These are phyloP conservation scores for Trichoderma semiorbis DNA, from an alignment of 2,329 filamentous ascomycete species.

Conservation along the genomic window DNA sequence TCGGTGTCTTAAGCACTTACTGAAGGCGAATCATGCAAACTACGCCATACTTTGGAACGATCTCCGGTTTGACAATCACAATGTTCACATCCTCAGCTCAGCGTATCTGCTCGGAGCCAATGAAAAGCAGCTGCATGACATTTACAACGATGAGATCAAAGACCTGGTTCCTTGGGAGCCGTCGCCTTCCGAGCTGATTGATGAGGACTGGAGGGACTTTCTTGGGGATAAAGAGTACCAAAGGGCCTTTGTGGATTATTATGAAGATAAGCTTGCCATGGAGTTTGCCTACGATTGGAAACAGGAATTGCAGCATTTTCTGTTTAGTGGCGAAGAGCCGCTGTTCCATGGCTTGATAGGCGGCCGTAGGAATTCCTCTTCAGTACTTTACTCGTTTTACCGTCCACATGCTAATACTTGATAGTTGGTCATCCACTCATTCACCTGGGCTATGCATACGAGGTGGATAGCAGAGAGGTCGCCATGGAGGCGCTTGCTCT, in stretches of 20 bases:
- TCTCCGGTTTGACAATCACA: slow-evolving; percentile 75
- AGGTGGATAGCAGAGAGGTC: slow-evolving; percentile 79
- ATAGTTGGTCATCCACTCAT: slow-evolving; percentile 88
- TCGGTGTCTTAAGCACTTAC: slow-evolving; percentile 80
- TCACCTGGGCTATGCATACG: slow-evolving; percentile 89
- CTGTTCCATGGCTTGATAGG: slow-evolving; percentile 76
- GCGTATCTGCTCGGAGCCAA: slow-evolving; percentile 81
- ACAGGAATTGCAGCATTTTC: slow-evolving; percentile 67
- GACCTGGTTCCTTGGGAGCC: slow-evolving; percentile 75
- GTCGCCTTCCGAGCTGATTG: slow-evolving; percentile 78
- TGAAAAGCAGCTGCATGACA: slow-evolving; percentile 66
- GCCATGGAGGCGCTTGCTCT: slow-evolving; percentile 84
- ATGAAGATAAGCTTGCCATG: slow-evolving; percentile 82
- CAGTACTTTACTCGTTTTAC: background rate
- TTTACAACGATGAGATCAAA: slow-evolving; percentile 76
- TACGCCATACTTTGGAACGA: slow-evolving; percentile 78
- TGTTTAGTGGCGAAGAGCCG: slow-evolving; percentile 71
- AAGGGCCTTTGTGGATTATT: slow-evolving; percentile 89
- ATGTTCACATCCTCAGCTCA: slow-evolving; percentile 76
- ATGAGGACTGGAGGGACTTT: slow-evolving; percentile 82
- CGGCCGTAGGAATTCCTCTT: slow-evolving; percentile 57
- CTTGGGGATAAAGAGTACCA: slow-evolving; percentile 79
- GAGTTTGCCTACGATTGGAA: slow-evolving; percentile 80
- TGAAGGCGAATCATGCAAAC: slow-evolving; percentile 90
- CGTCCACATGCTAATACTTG: slow-evolving; percentile 21